A percentile compares a stretch with the other conserved stretches of the same genome.
Evolutionary conservation across 1,284 basidiomycete species (phyloP).

Genomic region (Cryptococcus neoformans): DNA sequence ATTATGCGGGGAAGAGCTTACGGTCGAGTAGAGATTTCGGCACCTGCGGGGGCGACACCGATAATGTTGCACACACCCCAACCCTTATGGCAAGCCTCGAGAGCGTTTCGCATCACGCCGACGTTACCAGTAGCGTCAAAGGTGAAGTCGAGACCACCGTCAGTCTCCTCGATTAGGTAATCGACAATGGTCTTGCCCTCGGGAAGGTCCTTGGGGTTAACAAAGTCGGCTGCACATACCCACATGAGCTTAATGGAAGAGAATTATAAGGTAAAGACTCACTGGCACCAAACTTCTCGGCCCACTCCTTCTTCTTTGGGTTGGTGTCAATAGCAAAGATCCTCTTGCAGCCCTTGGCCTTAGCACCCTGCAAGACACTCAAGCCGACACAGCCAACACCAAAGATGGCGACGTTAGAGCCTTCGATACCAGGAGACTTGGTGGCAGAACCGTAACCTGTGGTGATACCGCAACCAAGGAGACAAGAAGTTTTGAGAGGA

Average conservation of each 20-base stretch:
- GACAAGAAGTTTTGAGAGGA: conserved; percentile 89
- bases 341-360: conserved; percentile 72
- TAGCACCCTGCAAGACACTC: conserved; percentile 81
- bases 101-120: conserved; percentile 89
- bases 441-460: conserved; percentile 65
- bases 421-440: conserved; percentile 57
- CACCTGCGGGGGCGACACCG: conserved; percentile 92
- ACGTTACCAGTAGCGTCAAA: conserved; percentile 97
- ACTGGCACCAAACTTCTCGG: conserved; percentile 89
- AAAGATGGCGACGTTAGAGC: conserved; percentile 87
- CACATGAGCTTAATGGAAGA: not conserved
- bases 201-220: conserved; percentile 76
- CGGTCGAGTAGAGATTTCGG: conserved; percentile 91
- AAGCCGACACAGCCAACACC: conserved; percentile 96
- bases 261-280: conserved; percentile 10
- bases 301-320: conserved; percentile 79
- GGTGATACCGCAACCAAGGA: conserved; percentile 94
- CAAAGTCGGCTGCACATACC: conserved; percentile 63
- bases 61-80: conserved; percentile 97
- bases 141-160: conserved; percentile 96
- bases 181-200: conserved; percentile 83
- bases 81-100: conserved; percentile 99
- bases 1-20: too few relatives aligned
- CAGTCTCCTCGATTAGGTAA: conserved; percentile 85
- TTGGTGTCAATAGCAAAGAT: conserved; percentile 95